Conservation (phyloP, 768 basidiomycete genomes). For the Boletus speciosus region DNA sequence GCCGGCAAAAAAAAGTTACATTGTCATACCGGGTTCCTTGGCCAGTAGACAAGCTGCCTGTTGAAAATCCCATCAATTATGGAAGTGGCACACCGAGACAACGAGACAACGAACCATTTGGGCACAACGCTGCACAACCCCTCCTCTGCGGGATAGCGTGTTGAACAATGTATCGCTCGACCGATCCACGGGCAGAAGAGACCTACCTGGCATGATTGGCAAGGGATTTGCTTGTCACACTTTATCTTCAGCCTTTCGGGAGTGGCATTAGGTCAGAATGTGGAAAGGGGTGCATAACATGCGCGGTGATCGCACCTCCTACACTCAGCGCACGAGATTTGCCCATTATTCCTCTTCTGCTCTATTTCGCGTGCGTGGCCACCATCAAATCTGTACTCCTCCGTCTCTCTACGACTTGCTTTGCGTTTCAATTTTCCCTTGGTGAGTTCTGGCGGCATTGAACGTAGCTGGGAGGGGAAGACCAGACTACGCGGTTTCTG, state of each 20-base stretch:
- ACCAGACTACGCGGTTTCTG: constrained; percentile 13
- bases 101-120: constrained; percentile 51
- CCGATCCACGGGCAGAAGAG: not conserved
- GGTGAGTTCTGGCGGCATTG: constrained; percentile 56
- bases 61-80: not conserved
- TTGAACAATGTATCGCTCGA: not conserved
- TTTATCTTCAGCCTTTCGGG: constrained; percentile 71
- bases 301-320: constrained; percentile 65
- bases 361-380: constrained; percentile 65
- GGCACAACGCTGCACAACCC: constrained; percentile 68
- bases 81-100: not conserved
- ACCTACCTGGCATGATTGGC: constrained; percentile 68
- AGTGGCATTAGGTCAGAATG: constrained; percentile 19
- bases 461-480: constrained; percentile 8
- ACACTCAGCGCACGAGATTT: constrained; percentile 81
- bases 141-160: constrained; percentile 41
- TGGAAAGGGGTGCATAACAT: constrained; percentile 23
- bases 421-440: constrained; percentile 51
- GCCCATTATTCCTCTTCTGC: constrained; percentile 67
- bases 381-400: constrained; percentile 49
- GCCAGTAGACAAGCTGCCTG: constrained; percentile 74
- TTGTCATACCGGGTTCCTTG: constrained; percentile 62
- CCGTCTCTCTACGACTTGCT: constrained; percentile 46
- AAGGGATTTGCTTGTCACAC: constrained; percentile 79
- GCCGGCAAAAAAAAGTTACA: not conserved